These are phyloP conservation scores for Tillandsia fasciculata DNA, from an alignment of 176 grass and related monocot genomes.

Conservation along the genomic window DNA sequence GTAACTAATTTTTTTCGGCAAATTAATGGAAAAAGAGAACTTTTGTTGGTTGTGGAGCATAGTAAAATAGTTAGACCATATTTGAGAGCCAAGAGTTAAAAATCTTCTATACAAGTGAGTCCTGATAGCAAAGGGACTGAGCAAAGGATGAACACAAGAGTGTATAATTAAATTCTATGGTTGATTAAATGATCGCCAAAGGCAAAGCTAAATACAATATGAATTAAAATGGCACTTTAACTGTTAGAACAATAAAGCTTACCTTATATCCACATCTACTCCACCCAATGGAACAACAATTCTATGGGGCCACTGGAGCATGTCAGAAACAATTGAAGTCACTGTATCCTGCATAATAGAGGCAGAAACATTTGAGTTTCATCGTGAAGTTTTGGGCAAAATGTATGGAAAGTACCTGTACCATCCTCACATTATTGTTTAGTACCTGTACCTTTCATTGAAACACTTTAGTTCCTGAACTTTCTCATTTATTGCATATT, in stretches of 20 bases:
- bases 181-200: not conserved
- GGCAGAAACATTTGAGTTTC: slow-evolving; percentile 25
- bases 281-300: slow-evolving; percentile 71
- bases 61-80: no score
- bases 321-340: slow-evolving; percentile 84
- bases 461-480: no score
- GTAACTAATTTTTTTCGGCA: no score
- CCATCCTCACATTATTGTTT: no score
- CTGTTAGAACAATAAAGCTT: slow-evolving; percentile 18
- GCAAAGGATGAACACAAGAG: no score
- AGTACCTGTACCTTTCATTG: no score
- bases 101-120: not conserved
- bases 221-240: not conserved
- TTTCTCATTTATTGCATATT: no score
- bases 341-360: slow-evolving; percentile 68
- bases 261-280: slow-evolving; percentile 76
- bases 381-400: not conserved
- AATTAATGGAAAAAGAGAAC: no score
- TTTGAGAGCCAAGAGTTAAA: not conserved
- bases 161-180: not conserved
- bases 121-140: no score
- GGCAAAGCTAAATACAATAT: not conserved
- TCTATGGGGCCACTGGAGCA: slow-evolving; percentile 97
- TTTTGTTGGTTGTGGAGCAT: no score
- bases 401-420: no score